Evolutionary conservation across 768 basidiomycete species (phyloP), one percentile per base, ranked within the genome.

Genomic region (Tulasnella sp.): DNA sequence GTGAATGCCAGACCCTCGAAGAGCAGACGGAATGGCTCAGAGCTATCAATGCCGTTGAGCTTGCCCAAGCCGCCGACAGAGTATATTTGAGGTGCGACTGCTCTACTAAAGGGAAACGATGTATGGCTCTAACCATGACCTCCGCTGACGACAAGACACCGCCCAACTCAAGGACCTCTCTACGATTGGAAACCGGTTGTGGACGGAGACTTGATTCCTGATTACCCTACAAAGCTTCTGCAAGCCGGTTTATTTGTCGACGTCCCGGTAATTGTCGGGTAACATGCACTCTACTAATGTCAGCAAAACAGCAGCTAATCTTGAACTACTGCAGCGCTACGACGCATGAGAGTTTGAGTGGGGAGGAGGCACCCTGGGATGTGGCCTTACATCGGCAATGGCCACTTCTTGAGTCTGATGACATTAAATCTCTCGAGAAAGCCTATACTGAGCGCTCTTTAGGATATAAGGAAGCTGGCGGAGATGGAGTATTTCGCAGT

Each of bases 181-280:
- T 34, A 69, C 64, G 64, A 73, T 22, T 80, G 79, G 79, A 80
- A 80, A 64, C 91, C 91, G 3, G 89, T 91, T 11, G 72, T 92
- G 7, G 92, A 92, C 81, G 89, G 89, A 0, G 87, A 87, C 73
- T 80, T 90, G 11, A 85, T 93, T 81, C 86, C 87, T 1, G 88
- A 89, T n/a, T 86, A 86, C 80, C 91, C 91, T 0, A 90, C 90
- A 0, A 83, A 84, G 40, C 86, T 86, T 5, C 87, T 93, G 50
- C 83, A 87, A 7, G 76, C 84, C 1, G 89, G 90, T 3, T 86
- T 87, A 24, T 90, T 90, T 78, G 85, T 87, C 0, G 84, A 86
- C 24, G 89, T 92, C 2, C 89, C 91, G 5, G 83, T 92, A 4
- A 89, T 93, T 42, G 89, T 91, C 46, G 91, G 91, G 92, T 92